Evolutionary conservation across 2,329 filamentous ascomycete genomes (phyloP), one percentile per base, ranked within the genome.

Genomic region (Venturia carpophila): DNA sequence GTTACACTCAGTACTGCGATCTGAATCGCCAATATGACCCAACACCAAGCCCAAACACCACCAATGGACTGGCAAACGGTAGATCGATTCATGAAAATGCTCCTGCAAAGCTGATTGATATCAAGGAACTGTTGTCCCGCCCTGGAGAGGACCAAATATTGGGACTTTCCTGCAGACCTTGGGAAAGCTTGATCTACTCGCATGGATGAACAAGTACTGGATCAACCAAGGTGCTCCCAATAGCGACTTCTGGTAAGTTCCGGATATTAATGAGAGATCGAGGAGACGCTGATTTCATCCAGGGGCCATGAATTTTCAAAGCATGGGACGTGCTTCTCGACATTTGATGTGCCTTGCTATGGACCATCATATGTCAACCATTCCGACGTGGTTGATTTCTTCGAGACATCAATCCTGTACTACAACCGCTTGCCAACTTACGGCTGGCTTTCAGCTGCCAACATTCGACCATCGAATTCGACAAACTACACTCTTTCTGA

Each of bases 1-100:
- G 79, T 0, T 88, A 84, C 71, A 87, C 84, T 0, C 85, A 88
- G 68, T 89, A 87, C 74, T 89, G 86, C 74, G 86, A 89, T 70
- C 71, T 87, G 62, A 80, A 72, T 63, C 82, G 86, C 0, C 86
- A 89, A 73, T 88, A 86, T 68, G 86, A 88, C 70, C 86, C 85
- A 0, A 70, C 73, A 17, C 84, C 84, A 0, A 80, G 79, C 0
- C 85, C 86, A 34, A 88, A 87, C 74, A 87, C 85, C 7, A 88
- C 86, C 6, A 84, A 79, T 49, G 82, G 83, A 45, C 79, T 77
- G 3, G 74, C 80, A 1, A 78, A 78, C 64, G 84, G 83, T 37
- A 79, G 74, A 0, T 76, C 66, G 21, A 37, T 30, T 11, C 30
- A 27, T 30, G 5, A n/a, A 30, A 17, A 13, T 10, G 1, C 5